These are phyloP conservation scores for Croton laevigatus DNA, from an alignment of 441 rosid genomes.

Conservation along the genomic window DNA sequence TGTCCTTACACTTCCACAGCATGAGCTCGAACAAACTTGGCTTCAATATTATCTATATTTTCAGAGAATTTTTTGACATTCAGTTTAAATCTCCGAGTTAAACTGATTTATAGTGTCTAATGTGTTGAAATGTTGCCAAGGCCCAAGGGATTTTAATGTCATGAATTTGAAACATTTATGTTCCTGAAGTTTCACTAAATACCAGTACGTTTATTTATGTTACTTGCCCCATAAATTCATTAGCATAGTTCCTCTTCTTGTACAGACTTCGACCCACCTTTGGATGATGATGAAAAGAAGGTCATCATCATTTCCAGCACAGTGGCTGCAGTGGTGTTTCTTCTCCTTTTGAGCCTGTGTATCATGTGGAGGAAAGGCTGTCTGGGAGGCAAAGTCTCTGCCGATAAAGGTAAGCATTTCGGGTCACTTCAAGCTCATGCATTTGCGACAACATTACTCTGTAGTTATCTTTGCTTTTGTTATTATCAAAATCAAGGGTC, in stretches of 20 bases:
- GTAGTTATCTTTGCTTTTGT: background rate
- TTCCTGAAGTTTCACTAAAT: background rate
- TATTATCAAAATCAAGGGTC: background rate
- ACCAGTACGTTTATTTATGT: background rate
- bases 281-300: slow-evolving; percentile 29
- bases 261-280: slow-evolving; percentile 74
- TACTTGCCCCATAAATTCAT: slow-evolving; percentile 3
- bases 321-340: slow-evolving; percentile 34
- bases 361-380: slow-evolving; percentile 55
- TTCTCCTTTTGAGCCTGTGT: slow-evolving; percentile 40
- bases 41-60: background rate
- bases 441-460: background rate
- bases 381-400: slow-evolving; percentile 50
- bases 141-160: background rate
- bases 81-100: background rate
- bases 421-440: background rate
- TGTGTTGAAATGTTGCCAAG: background rate
- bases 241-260: slow-evolving; percentile 18
- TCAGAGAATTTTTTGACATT: background rate
- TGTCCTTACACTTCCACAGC: background rate
- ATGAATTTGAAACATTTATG: background rate
- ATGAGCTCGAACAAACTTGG: background rate
- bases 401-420: slow-evolving; percentile 51
- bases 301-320: slow-evolving; percentile 33
- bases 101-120: background rate